Conservation (phyloP, 345 rosid genomes). For the Boechera stricta region DNA sequence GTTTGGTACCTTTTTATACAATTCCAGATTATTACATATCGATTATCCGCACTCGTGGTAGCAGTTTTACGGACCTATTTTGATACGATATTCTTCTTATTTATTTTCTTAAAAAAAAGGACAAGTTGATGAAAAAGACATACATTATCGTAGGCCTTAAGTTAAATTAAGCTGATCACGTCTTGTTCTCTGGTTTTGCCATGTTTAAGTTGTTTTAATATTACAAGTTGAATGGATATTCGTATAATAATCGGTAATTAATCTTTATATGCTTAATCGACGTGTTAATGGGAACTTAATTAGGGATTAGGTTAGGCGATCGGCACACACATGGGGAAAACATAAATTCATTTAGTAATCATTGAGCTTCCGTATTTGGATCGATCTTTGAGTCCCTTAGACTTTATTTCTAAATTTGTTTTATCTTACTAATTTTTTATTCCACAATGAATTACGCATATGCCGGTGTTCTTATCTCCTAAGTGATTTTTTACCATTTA, state of each 20-base stretch:
- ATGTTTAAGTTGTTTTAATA: constrained; percentile 5
- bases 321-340: background rate
- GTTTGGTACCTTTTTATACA: constrained; percentile 3
- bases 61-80: constrained; percentile 28
- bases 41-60: background rate
- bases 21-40: background rate
- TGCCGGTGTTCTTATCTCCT: background rate
- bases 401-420: constrained; percentile 10
- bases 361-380: constrained; percentile 25
- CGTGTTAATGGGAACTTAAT: background rate
- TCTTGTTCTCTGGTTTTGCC: background rate
- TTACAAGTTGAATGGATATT: constrained; percentile 32
- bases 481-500: background rate
- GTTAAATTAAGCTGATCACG: background rate
- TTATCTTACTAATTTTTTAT: background rate
- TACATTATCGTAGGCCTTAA: constrained; percentile 13
- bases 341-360: constrained; percentile 1
- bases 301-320: constrained; percentile 23
- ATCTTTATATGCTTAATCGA: background rate
- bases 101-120: background rate
- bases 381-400: constrained; percentile 12
- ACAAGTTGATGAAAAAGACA: constrained; percentile 20
- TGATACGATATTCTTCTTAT: constrained; percentile 23
- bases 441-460: background rate
- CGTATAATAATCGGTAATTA: background rate